These are phyloP conservation scores for Cutaneotrichosporon daszewskae DNA, from an alignment of 1,284 basidiomycete species.

Conservation along the genomic window DNA sequence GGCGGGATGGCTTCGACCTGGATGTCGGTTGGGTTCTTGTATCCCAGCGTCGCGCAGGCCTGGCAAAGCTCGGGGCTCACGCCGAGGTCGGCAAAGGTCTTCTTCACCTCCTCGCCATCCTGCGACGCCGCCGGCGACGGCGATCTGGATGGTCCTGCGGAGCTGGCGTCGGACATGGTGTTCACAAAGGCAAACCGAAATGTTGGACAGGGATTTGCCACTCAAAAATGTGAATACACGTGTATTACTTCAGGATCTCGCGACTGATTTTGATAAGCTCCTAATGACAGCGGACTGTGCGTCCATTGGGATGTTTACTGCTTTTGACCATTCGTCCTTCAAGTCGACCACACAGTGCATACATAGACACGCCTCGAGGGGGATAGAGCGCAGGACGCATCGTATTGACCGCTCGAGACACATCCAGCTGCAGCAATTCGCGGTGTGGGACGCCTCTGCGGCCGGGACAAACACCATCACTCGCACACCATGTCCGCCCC, in stretches of 20 bases:
- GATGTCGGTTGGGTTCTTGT: constrained; percentile 85
- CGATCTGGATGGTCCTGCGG: constrained; percentile 16
- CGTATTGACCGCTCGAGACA: too few species aligned
- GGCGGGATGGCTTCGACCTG: constrained; percentile 84
- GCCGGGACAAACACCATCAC: not conserved
- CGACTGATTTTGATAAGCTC: constrained; percentile 12
- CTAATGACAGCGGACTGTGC: not conserved
- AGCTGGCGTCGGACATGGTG: constrained; percentile 16
- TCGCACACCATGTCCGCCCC: constrained; percentile 4
- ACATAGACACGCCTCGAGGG: too few species aligned
- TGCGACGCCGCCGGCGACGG: constrained; percentile 8
- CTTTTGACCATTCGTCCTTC: too few species aligned
- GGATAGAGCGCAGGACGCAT: too few species aligned
- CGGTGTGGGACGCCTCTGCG: too few species aligned
- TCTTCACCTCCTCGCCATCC: constrained; percentile 11
- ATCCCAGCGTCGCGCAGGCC: constrained; percentile 75
- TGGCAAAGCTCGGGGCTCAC: constrained; percentile 84
- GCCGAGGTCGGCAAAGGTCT: constrained; percentile 61
- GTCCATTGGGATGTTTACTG: not conserved
- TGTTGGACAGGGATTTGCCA: too few species aligned
- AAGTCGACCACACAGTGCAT: too few species aligned
- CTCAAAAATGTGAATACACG: not conserved
- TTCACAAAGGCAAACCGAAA: too few species aligned
- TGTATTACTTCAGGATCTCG: not conserved
- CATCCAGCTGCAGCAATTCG: too few species aligned